phyloP scores from a whole-genome alignment of 257 asterid species.

The Solanum piurae region DNA sequence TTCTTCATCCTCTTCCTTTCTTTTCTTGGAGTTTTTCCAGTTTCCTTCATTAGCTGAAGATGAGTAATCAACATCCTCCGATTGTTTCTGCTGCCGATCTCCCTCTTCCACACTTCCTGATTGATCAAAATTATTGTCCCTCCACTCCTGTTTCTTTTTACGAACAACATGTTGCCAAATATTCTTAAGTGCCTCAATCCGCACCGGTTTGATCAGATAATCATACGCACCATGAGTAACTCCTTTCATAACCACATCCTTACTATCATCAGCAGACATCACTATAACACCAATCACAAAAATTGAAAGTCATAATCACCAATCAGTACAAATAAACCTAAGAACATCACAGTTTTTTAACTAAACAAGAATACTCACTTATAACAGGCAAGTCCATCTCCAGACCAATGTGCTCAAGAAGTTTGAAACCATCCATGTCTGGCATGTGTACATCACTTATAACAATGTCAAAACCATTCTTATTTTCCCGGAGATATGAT shows the following conservation, averaged over 20 bases:
- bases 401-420: slow-evolving; percentile 76
- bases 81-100: slow-evolving; percentile 41
- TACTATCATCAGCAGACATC: slow-evolving; percentile 98
- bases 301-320: not conserved
- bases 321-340: not conserved
- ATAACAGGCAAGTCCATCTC: slow-evolving; percentile 97
- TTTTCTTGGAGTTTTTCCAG: slow-evolving; percentile 56
- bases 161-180: slow-evolving; percentile 98
- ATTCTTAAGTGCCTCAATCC: slow-evolving; percentile 91
- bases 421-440: slow-evolving; percentile 93
- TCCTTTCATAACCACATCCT: slow-evolving; percentile 87
- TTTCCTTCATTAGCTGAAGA: slow-evolving; percentile 72
- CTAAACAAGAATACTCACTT: slow-evolving; percentile 39
- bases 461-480: slow-evolving; percentile 65
- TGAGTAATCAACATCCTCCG: slow-evolving; percentile 64
- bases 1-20: slow-evolving; percentile 85
- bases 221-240: slow-evolving; percentile 95
- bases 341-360: not conserved
- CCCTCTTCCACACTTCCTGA: slow-evolving; percentile 62
- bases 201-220: slow-evolving; percentile 84
- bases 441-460: slow-evolving; percentile 99
- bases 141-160: slow-evolving; percentile 62
- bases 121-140: slow-evolving; percentile 59
- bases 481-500: slow-evolving; percentile 54
- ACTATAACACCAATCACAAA: slow-evolving; percentile 29